These are phyloP conservation scores for Xylaria sp. DNA, from an alignment of 2,329 filamentous ascomycete genomes.

Conservation along the genomic window DNA sequence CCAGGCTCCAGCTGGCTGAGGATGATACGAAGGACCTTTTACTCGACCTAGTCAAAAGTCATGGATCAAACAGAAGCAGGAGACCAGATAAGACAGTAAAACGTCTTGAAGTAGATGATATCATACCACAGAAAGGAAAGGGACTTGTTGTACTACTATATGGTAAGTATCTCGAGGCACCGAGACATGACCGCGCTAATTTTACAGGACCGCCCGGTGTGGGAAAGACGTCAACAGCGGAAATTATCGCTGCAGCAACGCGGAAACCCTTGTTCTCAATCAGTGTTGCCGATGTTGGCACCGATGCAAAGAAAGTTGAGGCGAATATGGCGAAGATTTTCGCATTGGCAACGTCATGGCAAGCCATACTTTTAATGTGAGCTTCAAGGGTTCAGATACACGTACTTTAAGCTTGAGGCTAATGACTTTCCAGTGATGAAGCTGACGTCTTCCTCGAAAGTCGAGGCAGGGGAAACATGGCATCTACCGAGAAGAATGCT, in stretches of 20 bases:
- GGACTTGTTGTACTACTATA: slow-evolving; percentile 20
- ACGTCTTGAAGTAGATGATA: slow-evolving; percentile 9
- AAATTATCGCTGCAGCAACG: slow-evolving; percentile 13
- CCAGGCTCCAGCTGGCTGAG: slow-evolving; percentile 6
- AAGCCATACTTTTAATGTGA: slow-evolving; percentile 13
- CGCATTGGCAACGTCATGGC: slow-evolving; percentile 14
- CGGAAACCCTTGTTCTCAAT: slow-evolving; percentile 15
- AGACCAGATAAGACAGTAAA: background rate
- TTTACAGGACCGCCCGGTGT: slow-evolving; percentile 21
- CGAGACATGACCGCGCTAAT: background rate
- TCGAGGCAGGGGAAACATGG: slow-evolving; percentile 1
- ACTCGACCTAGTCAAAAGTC: slow-evolving; percentile 1
- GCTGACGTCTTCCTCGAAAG: slow-evolving; percentile 16
- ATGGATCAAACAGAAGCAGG: background rate
- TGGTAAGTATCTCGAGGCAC: slow-evolving; percentile 2
- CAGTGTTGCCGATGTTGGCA: slow-evolving; percentile 14
- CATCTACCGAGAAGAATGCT: slow-evolving; percentile 10
- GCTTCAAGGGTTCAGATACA: too few species aligned
- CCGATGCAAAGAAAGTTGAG: slow-evolving; percentile 10
- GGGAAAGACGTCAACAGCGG: slow-evolving; percentile 18
- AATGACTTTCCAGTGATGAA: slow-evolving; percentile 9
- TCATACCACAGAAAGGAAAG: slow-evolving; percentile 15
- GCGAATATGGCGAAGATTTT: slow-evolving; percentile 14
- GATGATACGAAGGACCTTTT: slow-evolving; percentile 7
- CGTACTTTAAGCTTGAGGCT: too few species aligned